Conservation (phyloP, 2,329 filamentous ascomycete species). For the Fusarium coffeatum region DNA sequence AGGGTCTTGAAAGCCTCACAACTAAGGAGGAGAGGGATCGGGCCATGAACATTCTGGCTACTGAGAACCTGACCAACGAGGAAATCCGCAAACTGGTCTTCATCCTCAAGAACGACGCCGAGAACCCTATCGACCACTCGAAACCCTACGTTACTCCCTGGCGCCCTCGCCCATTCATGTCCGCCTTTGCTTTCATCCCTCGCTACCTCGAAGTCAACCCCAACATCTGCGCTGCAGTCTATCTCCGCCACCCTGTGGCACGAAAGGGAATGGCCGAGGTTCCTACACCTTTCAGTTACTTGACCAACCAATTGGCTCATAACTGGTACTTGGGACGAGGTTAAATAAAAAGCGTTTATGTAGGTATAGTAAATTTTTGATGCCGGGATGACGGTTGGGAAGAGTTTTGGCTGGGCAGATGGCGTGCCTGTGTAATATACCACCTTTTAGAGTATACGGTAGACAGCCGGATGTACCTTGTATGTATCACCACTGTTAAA, state of each 20-base stretch:
- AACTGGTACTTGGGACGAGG: conserved; percentile 93
- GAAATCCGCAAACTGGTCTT: conserved; percentile 66
- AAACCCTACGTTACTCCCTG: conserved; percentile 95
- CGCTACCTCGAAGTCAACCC: conserved; percentile 98
- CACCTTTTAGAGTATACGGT: conserved; percentile 49
- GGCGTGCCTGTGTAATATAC: conserved; percentile 49
- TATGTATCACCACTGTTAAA: conserved; percentile 49
- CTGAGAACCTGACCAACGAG: conserved; percentile 54
- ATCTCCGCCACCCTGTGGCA: conserved; percentile 92
- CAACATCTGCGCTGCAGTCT: conserved; percentile 94
- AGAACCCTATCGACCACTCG: conserved; percentile 79
- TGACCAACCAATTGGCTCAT: conserved; percentile 83
- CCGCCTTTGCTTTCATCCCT: conserved; percentile 93
- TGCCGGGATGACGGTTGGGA: conserved; percentile 24
- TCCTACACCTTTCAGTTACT: conserved; percentile 80
- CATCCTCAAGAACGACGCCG: conserved; percentile 71
- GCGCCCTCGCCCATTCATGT: conserved; percentile 87
- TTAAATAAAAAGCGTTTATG: conserved; percentile 55
- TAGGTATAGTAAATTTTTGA: conserved; percentile 5
- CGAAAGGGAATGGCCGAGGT: conserved; percentile 83
- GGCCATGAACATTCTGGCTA: conserved; percentile 50
- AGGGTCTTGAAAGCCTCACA: conserved; percentile 51
- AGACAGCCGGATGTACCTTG: conserved; percentile 46
- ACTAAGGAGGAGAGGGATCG: conserved; percentile 49
- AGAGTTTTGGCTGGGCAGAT: conserved; percentile 39